Conservation (phyloP, 2,329 filamentous ascomycete species). For the Elsinoe necatrix region DNA sequence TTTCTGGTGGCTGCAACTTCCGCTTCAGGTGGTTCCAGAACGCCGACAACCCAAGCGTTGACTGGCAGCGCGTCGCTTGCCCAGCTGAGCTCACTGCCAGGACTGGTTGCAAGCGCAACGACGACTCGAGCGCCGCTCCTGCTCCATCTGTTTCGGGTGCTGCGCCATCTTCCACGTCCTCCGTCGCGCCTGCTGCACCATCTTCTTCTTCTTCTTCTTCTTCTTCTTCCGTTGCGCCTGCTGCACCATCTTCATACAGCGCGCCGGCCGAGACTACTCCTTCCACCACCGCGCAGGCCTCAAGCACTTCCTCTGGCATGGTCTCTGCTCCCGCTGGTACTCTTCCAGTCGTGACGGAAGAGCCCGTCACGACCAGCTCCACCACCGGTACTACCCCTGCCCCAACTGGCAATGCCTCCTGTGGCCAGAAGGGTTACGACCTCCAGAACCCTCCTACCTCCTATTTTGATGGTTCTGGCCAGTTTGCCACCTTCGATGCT, state of each 20-base stretch:
- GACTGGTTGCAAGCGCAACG: slow-evolving; percentile 33
- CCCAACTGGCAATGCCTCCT: not conserved
- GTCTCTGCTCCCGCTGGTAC: slow-evolving; percentile 5
- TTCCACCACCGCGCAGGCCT: not conserved
- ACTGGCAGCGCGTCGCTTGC: slow-evolving; percentile 45
- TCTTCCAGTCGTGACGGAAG: not conserved
- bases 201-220: too few relatives aligned
- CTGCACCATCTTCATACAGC: slow-evolving; percentile 15
- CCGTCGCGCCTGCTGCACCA: slow-evolving; percentile 3
- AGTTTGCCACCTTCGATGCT: slow-evolving; percentile 4
- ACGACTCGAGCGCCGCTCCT: slow-evolving; percentile 17
- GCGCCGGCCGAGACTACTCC: slow-evolving; percentile 14
- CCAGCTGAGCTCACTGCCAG: slow-evolving; percentile 42
- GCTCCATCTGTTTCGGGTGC: slow-evolving; percentile 16
- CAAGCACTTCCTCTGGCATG: not conserved
- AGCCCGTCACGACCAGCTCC: slow-evolving; percentile 10
- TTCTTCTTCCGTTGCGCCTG: slow-evolving; percentile 14
- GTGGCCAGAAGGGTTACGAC: slow-evolving; percentile 11
- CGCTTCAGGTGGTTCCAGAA: slow-evolving; percentile 53
- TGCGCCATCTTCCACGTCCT: slow-evolving; percentile 16
- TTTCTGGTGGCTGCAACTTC: slow-evolving; percentile 54
- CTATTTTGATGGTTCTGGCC: slow-evolving; percentile 3
- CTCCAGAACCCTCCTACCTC: slow-evolving; percentile 1
- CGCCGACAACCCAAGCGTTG: slow-evolving; percentile 45
- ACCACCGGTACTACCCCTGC: slow-evolving; percentile 1